Evolutionary conservation across 2,329 filamentous ascomycete species (phyloP), one percentile per base, ranked within the genome.

Genomic region (Diaporthe australafricana): DNA sequence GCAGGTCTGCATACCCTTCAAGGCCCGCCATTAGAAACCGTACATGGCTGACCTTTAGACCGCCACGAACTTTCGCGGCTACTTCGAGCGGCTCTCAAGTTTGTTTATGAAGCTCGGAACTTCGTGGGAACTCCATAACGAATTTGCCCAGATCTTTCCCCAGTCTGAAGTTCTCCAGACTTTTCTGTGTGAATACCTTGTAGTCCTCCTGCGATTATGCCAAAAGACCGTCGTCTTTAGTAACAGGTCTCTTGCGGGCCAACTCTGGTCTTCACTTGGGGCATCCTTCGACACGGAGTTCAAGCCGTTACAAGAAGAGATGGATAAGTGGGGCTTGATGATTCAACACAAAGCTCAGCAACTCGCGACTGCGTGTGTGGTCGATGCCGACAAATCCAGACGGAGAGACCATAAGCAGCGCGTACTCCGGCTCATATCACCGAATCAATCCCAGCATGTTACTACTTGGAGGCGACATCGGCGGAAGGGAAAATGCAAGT

Each of bases 401-500:
- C 8, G 22, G 6, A 27, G 20, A 20, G 56, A 62, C 5, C 45
- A 42, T 17, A 62, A 62, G 12, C 25, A n/a, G n/a, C 70, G 55
- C 3, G n/a, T 68, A 0, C 56, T 68, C 5, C 50, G 60, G 9
- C 27, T 16, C 8, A 30, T 74, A 11, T 71, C 67, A 8, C 50
- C 71, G 11, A 25, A 42, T 3, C 69, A 73, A 40, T 6, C n/a
- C 6, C 68, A 71, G 22, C 57, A 55, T n/a, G n/a, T 32, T 20
- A 68, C 27, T 2, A 42, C 56, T 4, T 74, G 73, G 73, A 67
- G 68, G 11, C 50, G 69, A 30, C 63, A 74, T 17, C 50, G 71
- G 8, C 47, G 35, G 5, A 74, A 74, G 22, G 71, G 73, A 47
- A 55, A 57, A 1, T 63, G 47, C 35, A 47, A 56, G 20, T 74